Evolutionary conservation across 306 rosid genomes (phyloP), one percentile per base, ranked within the genome.

Genomic region (Vicia villosa): DNA sequence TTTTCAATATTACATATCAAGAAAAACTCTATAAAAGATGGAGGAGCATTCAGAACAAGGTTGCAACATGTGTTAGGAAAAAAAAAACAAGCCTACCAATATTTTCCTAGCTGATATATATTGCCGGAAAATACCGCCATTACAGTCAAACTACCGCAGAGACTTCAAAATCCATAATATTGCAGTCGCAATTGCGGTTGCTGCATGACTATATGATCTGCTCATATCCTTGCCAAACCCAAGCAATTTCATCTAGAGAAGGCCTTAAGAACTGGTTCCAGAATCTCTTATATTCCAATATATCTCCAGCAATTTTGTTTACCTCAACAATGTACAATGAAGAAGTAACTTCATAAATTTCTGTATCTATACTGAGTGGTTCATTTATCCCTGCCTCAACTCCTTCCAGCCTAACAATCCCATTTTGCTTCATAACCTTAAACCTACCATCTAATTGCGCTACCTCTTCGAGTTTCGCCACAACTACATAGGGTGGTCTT

Each of bases 321-420:
- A 87, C 74, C 82, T 88, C 93, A 50, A 91, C 93, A 32, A 88
- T 80, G 46, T 55, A 68, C 70, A 86, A 75, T 2, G 88, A 79
- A 51, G 93, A 81, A 0, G 93, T 71, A 14, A 87, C 88, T 56
- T 91, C 87, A 38, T 83, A 91, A 38, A 89, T 84, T 70, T 91
- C 94, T n/a, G 88, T 87, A 52, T 84, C 94, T 28, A 91, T 79
- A 0, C 49, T 70, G 21, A 91, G 88, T n/a, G 82, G 89, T 8
- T 83, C 80, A 21, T 80, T 81, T 19, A 84, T 37, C 37, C 86
- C 86, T n/a, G 45, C 54, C 68, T 76, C 83, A 63, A 73, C 67
- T 12, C 82, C 91, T 28, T 91, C 86, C 73, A 91, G 61, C 47
- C 76, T 83, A 61, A 88, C 74, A 9, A 57, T 40, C 14, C 97